Base-by-base conservation (phyloP, 2,329 filamentous ascomycete genomes). In the Huntiella moniliformis region DNA sequence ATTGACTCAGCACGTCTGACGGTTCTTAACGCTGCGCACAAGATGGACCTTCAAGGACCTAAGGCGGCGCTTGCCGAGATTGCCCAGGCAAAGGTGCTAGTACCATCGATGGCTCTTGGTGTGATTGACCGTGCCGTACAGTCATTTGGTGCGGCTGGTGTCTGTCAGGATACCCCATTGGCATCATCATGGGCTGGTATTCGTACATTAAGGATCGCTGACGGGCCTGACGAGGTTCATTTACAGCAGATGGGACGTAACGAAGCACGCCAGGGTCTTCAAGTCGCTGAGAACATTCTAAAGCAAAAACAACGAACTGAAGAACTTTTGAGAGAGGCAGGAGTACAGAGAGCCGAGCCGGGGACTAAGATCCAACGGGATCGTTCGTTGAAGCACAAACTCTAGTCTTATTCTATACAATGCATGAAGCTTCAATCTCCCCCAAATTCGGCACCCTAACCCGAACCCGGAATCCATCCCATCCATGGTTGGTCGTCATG, bases 171-270 rank as follows among this genome's bases (percentile, higher is more conserved):
- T 58, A 96, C 91, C 1, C 91, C 91, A 15, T 67, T 98, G 52
- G 87, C 86, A 10, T 71, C 69, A 58, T 79, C 87, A 74, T 93
- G 83, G 77, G 77, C 83, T 15, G 66, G 71, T 50, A 82, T 86
- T 56, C 70, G 86, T 49, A 94, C 87, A 5, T 69, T 94, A 62
- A 71, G 83, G 51, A 74, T 94, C 54, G 86, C 85, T 0, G 91
- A 98, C 62, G 91, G 91, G 0, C 91, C 91, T 0, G 91, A 98
- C 63, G 91, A 98, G 74, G 91, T 96, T 50, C 91, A 92, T 61
- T 63, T 87, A 53, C 68, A 83, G 60, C 83, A 91, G 65, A 67
- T 91, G 66, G 83, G 82, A 12, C 69, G 71, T 54, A 85, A 85
- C 54, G 83, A 91, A 70, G 87, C 85, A 60, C 80, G 72, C 61